These are phyloP conservation scores for Cladobotryum mycophilum DNA, from an alignment of 2,329 filamentous ascomycete species.

Conservation along the genomic window DNA sequence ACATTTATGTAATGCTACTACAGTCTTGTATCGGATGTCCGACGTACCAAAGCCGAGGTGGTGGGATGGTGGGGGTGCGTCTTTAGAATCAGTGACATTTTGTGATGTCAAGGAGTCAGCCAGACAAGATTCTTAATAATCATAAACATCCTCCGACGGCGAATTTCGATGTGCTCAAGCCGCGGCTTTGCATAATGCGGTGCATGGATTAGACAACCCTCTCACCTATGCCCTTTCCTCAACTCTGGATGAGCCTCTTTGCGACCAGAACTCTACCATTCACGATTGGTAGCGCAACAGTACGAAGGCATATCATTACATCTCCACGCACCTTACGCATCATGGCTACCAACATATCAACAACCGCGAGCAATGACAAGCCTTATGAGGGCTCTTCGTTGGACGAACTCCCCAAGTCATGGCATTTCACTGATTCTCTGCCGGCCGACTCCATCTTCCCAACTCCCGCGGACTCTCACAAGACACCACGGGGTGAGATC, in stretches of 20 bases:
- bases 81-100: neutral
- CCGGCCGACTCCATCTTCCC: conserved; percentile 73
- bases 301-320: conserved; percentile 11
- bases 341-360: conserved; percentile 1
- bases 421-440: conserved; percentile 59
- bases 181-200: neutral
- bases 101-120: conserved; percentile 8
- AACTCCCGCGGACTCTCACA: conserved; percentile 75
- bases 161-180: neutral
- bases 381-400: conserved; percentile 33
- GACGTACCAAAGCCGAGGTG: no score
- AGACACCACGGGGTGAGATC: conserved; percentile 69
- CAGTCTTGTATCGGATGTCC: no score
- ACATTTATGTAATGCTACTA: no score
- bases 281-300: conserved; percentile 30
- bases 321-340: neutral
- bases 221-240: conserved; percentile 4
- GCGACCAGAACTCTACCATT: conserved; percentile 15
- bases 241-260: neutral
- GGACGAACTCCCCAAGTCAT: conserved; percentile 56
- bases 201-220: neutral
- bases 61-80: no score
- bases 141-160: no score
- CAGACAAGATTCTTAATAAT: no score
- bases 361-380: neutral